These are phyloP conservation scores for Alopecurus myosuroides DNA, from an alignment of 176 grass and related monocot genomes.

Conservation along the genomic window DNA sequence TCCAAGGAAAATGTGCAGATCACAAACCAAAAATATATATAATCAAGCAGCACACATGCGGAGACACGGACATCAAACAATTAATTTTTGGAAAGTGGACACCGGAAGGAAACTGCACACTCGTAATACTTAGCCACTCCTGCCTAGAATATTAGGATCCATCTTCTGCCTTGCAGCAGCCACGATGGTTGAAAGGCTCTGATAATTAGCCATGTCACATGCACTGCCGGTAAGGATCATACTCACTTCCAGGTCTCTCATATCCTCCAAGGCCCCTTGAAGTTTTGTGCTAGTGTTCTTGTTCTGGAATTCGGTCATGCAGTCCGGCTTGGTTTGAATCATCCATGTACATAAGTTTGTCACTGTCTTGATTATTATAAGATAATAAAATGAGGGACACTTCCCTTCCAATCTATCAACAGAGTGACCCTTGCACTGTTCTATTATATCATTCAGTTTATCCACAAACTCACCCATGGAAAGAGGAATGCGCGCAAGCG, in stretches of 20 bases:
- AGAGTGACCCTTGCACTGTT: slow-evolving; percentile 3
- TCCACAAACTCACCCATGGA: not conserved
- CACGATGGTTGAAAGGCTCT: not conserved
- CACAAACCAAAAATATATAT: not conserved
- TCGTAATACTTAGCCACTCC: not conserved
- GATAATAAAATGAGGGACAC: not conserved
- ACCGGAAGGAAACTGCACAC: not conserved
- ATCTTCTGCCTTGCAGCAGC: not conserved
- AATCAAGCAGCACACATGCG: not conserved
- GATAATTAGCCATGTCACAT: not conserved
- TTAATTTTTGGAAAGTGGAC: not conserved
- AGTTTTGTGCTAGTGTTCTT: not conserved
- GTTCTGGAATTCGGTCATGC: not conserved
- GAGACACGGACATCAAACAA: not conserved
- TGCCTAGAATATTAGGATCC: not conserved
- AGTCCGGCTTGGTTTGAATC: not conserved
- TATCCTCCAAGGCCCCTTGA: not conserved
- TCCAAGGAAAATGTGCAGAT: not conserved
- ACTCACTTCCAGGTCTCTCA: not conserved
- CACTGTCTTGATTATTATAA: not conserved
- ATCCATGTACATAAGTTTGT: slow-evolving; percentile 19
- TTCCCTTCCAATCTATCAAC: not conserved
- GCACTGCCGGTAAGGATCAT: not conserved
- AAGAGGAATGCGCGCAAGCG: not conserved
- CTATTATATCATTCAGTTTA: not conserved